phyloP scores from a whole-genome alignment of 805 yeast genomes.

The Ogataea saltuana region DNA sequence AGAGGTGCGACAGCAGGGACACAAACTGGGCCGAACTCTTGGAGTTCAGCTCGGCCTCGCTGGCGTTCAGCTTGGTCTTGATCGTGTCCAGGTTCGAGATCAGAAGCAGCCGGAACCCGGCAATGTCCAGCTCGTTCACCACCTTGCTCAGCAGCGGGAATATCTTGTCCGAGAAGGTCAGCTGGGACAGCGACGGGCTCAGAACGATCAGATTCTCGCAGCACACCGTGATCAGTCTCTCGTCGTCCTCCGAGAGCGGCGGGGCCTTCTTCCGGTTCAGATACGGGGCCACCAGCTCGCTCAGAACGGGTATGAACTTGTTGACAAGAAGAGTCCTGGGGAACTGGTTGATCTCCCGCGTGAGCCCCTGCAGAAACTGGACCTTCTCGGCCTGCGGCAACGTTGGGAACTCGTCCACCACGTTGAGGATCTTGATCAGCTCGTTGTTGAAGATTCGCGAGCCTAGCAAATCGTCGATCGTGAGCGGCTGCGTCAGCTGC shows the following conservation, averaged over 20 bases:
- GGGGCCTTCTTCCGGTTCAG: constrained; percentile 31
- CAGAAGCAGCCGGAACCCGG: constrained; percentile 33
- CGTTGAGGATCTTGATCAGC: constrained; percentile 73
- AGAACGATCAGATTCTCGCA: constrained; percentile 60
- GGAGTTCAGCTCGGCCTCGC: constrained; percentile 24
- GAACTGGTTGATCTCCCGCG: constrained; percentile 53
- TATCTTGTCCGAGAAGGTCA: constrained; percentile 74
- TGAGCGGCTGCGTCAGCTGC: constrained; percentile 31
- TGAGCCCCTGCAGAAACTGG: constrained; percentile 66
- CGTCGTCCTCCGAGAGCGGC: constrained; percentile 24
- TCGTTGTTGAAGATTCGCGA: constrained; percentile 81
- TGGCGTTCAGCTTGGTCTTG: constrained; percentile 32
- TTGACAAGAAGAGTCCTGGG: constrained; percentile 59
- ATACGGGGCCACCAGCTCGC: constrained; percentile 48
- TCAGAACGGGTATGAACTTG: constrained; percentile 72
- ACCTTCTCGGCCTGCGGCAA: constrained; percentile 66
- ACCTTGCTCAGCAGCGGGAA: constrained; percentile 45
- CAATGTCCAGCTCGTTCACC: constrained; percentile 28
- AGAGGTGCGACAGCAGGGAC: constrained; percentile 33
- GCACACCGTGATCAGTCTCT: constrained; percentile 45
- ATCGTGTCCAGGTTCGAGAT: constrained; percentile 32
- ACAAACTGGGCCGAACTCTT: constrained; percentile 30
- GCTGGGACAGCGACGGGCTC: constrained; percentile 66
- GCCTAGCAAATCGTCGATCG: constrained; percentile 67
- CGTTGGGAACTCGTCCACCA: constrained; percentile 81